A percentile compares a stretch with the other conserved stretches of the same genome.
These are phyloP conservation scores for Aureobasidium lini DNA, from an alignment of 2,329 filamentous ascomycete species.

Conservation along the genomic window DNA sequence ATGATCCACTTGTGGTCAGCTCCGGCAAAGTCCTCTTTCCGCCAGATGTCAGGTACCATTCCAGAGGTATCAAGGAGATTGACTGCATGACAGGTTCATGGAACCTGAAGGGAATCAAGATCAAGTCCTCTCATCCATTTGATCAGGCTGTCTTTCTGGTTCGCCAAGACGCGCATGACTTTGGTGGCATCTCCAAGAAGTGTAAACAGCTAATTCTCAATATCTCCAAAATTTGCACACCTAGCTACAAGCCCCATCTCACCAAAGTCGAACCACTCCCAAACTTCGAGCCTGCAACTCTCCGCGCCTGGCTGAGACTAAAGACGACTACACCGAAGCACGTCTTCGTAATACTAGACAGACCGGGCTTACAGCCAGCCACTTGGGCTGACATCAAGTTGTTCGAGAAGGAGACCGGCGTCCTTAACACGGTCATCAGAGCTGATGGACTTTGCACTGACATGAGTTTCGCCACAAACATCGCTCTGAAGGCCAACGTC, in stretches of 20 bases:
- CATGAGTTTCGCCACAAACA: neutral
- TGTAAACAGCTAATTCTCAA: neutral
- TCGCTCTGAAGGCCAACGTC: slow-evolving; percentile 15
- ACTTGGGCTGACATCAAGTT: neutral
- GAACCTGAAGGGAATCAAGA: neutral
- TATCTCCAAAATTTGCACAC: neutral
- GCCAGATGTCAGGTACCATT: neutral
- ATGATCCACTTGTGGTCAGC: too few relatives aligned
- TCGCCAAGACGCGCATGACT: neutral
- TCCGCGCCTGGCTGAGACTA: neutral
- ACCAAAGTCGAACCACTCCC: neutral
- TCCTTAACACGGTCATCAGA: neutral
- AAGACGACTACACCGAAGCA: neutral
- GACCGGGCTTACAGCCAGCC: neutral
- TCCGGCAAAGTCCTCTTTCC: too few relatives aligned
- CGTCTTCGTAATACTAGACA: neutral
- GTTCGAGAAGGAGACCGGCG: neutral
- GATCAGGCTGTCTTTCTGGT: neutral
- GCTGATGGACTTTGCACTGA: neutral
- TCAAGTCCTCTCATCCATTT: neutral
- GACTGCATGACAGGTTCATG: neutral
- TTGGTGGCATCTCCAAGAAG: neutral
- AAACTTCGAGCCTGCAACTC: neutral
- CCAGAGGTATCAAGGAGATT: neutral
- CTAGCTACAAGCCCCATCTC: neutral